phyloP scores from a whole-genome alignment of 345 rosid genomes.

The Ricinus communis region DNA sequence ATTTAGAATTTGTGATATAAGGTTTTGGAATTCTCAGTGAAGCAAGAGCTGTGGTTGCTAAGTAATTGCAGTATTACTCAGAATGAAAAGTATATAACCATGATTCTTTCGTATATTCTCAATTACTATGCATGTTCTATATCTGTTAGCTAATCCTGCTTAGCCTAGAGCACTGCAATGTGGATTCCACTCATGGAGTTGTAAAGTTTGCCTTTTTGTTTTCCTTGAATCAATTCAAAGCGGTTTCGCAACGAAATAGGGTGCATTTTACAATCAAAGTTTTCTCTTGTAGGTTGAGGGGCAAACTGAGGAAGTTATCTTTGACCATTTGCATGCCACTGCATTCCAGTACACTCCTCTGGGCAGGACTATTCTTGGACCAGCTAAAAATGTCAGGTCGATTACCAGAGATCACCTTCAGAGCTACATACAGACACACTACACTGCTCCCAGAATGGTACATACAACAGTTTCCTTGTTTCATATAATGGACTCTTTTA shows the following conservation, averaged over 20 bases:
- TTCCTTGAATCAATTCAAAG: not conserved
- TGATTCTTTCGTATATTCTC: too few species aligned
- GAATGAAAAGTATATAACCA: too few species aligned
- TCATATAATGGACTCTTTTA: not conserved
- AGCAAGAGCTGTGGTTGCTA: not conserved
- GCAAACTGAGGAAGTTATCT: slow-evolving; percentile 92
- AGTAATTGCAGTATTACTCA: too few species aligned
- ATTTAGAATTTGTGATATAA: not conserved
- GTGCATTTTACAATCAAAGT: not conserved
- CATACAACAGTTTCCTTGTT: not conserved
- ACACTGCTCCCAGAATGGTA: slow-evolving; percentile 99
- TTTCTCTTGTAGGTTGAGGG: slow-evolving; percentile 65
- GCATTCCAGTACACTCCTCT: slow-evolving; percentile 92
- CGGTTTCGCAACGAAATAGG: not conserved
- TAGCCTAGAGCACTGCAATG: too few species aligned
- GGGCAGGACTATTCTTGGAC: slow-evolving; percentile 93
- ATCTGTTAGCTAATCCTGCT: too few species aligned
- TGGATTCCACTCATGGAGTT: too few species aligned
- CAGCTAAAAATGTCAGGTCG: slow-evolving; percentile 76
- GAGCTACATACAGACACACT: slow-evolving; percentile 84
- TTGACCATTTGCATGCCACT: slow-evolving; percentile 95
- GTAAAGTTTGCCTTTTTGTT: too few species aligned
- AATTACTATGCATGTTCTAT: too few species aligned
- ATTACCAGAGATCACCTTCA: slow-evolving; percentile 77
- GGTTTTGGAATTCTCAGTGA: not conserved